phyloP scores from a whole-genome alignment of 768 basidiomycete species.

The Kwoniella shandongensis region DNA sequence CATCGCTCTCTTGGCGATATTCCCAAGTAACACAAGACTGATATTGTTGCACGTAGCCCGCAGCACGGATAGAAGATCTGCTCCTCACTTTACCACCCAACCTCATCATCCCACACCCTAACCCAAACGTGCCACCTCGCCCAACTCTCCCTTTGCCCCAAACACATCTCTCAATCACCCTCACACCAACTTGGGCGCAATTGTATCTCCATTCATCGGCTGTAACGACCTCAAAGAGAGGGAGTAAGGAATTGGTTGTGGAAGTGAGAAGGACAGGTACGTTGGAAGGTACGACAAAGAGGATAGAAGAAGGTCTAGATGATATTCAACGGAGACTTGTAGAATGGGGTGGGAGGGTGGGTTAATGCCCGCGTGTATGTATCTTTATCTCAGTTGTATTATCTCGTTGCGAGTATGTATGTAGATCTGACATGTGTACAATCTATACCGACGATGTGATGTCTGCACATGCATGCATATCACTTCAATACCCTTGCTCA shows the following conservation, averaged over 20 bases:
- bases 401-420: no score
- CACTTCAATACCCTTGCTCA: no score
- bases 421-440: no score
- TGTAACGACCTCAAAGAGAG: conserved; percentile 2
- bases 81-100: conserved; percentile 24
- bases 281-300: conserved; percentile 26
- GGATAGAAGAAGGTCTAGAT: conserved; percentile 36
- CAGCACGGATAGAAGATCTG: conserved; percentile 42
- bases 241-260: conserved; percentile 28
- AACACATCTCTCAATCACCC: conserved; percentile 25
- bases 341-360: conserved; percentile 34
- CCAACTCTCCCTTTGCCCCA: conserved; percentile 32
- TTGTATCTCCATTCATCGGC: conserved; percentile 26
- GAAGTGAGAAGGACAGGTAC: conserved; percentile 33
- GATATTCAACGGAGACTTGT: conserved; percentile 34
- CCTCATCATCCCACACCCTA: conserved; percentile 14
- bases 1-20: neutral
- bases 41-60: conserved; percentile 24
- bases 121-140: conserved; percentile 1
- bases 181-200: conserved; percentile 40
- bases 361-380: no score
- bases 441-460: no score
- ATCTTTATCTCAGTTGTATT: no score
- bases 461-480: no score
- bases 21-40: neutral